phyloP scores from a whole-genome alignment of 2,329 filamentous ascomycete genomes.

The Diaporthe sp. region DNA sequence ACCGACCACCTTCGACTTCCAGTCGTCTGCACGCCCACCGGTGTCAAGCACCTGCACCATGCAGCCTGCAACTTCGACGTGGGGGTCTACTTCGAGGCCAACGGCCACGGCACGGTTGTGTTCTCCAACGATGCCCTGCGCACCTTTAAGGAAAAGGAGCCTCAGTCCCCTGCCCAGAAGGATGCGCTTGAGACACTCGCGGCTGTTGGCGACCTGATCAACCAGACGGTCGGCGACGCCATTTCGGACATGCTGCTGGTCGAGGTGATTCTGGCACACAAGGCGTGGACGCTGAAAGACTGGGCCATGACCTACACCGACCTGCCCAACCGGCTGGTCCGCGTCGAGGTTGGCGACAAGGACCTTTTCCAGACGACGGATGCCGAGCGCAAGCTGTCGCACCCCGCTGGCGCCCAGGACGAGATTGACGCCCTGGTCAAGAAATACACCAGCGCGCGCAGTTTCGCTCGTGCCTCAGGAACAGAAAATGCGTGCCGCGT shows the following conservation, averaged over 20 bases:
- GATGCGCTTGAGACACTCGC: conserved; percentile 86
- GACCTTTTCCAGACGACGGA: conserved; percentile 92
- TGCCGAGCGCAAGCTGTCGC: conserved; percentile 87
- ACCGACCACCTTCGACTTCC: conserved; percentile 88
- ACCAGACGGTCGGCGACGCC: conserved; percentile 97
- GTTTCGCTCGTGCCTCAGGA: conserved; percentile 91
- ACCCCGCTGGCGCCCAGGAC: conserved; percentile 81
- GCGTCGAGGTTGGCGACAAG: conserved; percentile 89
- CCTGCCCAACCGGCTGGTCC: conserved; percentile 93
- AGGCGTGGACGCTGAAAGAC: conserved; percentile 88
- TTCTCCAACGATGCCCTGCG: conserved; percentile 88
- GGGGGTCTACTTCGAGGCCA: conserved; percentile 98
- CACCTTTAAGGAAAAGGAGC: conserved; percentile 81
- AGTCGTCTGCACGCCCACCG: conserved; percentile 92
- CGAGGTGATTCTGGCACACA: conserved; percentile 95
- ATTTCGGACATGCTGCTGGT: conserved; percentile 96
- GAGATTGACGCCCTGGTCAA: conserved; percentile 89
- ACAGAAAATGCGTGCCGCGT: conserved; percentile 97
- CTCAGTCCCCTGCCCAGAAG: conserved; percentile 91
- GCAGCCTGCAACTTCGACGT: conserved; percentile 95
- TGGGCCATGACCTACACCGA: conserved; percentile 95
- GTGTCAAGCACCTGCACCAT: conserved; percentile 97
- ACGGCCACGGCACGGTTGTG: conserved; percentile 95
- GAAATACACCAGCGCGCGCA: conserved; percentile 89
- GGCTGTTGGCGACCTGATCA: conserved; percentile 90